phyloP scores from a whole-genome alignment of 2,329 filamentous ascomycete species.

The Colletotrichum godetiae region DNA sequence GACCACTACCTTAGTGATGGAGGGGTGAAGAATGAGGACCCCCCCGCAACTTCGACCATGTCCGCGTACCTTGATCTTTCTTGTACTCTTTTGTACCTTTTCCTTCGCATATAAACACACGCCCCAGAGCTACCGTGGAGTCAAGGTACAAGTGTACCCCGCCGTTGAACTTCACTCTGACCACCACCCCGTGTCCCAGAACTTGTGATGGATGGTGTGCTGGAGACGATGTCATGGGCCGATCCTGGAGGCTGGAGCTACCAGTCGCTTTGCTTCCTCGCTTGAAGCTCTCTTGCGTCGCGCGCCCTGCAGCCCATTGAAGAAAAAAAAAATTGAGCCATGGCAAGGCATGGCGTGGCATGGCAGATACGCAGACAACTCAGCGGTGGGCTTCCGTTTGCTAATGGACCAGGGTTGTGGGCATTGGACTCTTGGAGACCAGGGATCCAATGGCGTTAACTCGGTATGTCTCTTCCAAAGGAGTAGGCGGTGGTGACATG shows the following conservation, averaged over 20 bases:
- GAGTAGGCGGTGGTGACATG: slow-evolving; percentile 26
- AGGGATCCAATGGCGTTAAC: not conserved
- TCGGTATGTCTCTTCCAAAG: slow-evolving; percentile 30
- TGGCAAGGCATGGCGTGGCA: slow-evolving; percentile 6
- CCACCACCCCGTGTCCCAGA: slow-evolving; percentile 14
- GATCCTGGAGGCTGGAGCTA: slow-evolving; percentile 1
- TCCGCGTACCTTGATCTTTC: not conserved
- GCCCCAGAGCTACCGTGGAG: not conserved
- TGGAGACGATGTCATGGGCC: slow-evolving; percentile 27
- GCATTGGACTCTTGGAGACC: not conserved
- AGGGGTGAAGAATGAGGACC: not conserved
- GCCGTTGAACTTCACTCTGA: slow-evolving; percentile 28
- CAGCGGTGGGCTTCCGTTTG: not conserved
- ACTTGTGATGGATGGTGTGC: slow-evolving; percentile 10
- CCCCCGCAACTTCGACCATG: not conserved
- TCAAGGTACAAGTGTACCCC: slow-evolving; percentile 16
- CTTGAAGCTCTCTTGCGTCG: slow-evolving; percentile 2
- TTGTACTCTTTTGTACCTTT: not conserved
- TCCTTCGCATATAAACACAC: not conserved
- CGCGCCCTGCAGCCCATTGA: slow-evolving; percentile 5
- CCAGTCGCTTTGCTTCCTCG: not conserved
- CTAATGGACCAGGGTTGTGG: not conserved
- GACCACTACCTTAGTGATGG: not conserved
- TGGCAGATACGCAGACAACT: not conserved
- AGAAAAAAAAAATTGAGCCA: slow-evolving; percentile 11